Base-by-base conservation (phyloP, 2,329 filamentous ascomycete genomes). In the Apiospora aurea region DNA sequence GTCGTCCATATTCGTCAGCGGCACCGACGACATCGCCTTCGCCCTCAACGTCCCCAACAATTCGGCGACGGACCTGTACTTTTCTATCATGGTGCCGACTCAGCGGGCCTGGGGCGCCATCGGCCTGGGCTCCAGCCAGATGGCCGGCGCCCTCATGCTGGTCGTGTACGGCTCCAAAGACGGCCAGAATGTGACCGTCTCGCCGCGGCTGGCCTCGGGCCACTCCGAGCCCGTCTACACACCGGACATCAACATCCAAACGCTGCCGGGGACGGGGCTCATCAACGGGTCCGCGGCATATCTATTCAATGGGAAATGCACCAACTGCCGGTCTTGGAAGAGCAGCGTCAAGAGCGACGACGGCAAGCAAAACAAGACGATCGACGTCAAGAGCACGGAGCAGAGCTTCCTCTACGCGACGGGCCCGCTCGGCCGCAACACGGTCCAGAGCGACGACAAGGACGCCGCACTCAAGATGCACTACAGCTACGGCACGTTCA, bases 41-140 rank as follows among this genome's bases (percentile, higher is more conserved):
- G 90, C 89, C 26, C 77, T 97, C 13, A 95, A 97, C 80, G 84
- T 97, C 64, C 93, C 95, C 72, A 96, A 91, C 80, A 92, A 85
- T 71, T 81, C 82, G 34, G 75, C 80, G 38, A 83, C 82, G 64
- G 83, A 89, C 75, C 77, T 90, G 51, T 90, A 85, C 80, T 88
- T 90, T 78, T 85, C 85, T n/a, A 75, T 91, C 21, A 84, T 85
- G 72, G 85, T 86, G 51, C 82, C 85, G 43, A 80, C 78, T 49
- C 77, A 78, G 13, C 80, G 83, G 49, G 84, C 85, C 47, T 91
- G 88, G 88, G 84, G 84, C 57, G 87, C 86, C 72, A 79, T 91
- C 57, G 89, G 89, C 47, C 83, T 90, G 49, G 89, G 89, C 66
- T 84, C 82, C 71, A 75, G 83, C 67, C 83, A 85, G 75, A 89